Conservation (phyloP, 257 asterid species). For the Solanum pennellii region DNA sequence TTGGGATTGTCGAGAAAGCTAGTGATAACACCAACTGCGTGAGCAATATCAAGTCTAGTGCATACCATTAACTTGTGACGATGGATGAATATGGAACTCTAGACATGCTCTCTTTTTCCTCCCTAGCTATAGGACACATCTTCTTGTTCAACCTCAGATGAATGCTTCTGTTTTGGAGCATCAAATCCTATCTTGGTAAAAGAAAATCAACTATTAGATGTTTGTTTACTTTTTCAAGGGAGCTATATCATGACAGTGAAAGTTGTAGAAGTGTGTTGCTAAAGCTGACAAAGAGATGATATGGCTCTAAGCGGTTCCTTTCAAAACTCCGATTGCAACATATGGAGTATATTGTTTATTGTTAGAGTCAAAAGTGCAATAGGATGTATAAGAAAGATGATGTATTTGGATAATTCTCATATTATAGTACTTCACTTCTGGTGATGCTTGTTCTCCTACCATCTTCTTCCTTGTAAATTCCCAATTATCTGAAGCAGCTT, state of each 20-base stretch:
- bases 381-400: too few relatives aligned
- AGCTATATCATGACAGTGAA: neutral
- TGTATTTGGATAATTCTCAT: neutral
- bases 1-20: neutral
- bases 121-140: neutral
- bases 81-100: neutral
- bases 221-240: neutral
- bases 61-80: neutral
- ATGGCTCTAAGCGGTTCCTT: neutral
- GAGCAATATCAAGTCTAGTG: neutral
- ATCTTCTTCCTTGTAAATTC: neutral
- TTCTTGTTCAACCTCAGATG: neutral
- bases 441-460: neutral
- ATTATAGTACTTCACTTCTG: neutral
- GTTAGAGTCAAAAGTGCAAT: neutral
- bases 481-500: neutral
- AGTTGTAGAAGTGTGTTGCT: neutral
- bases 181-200: neutral
- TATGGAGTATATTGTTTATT: neutral
- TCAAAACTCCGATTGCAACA: neutral
- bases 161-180: neutral
- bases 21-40: neutral
- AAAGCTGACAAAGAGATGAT: neutral
- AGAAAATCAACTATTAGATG: neutral
- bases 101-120: neutral